Evolutionary conservation across 2,329 filamentous ascomycete genomes (phyloP), one percentile per base, ranked within the genome.

Genomic region (Pseudogymnoascus sp.): DNA sequence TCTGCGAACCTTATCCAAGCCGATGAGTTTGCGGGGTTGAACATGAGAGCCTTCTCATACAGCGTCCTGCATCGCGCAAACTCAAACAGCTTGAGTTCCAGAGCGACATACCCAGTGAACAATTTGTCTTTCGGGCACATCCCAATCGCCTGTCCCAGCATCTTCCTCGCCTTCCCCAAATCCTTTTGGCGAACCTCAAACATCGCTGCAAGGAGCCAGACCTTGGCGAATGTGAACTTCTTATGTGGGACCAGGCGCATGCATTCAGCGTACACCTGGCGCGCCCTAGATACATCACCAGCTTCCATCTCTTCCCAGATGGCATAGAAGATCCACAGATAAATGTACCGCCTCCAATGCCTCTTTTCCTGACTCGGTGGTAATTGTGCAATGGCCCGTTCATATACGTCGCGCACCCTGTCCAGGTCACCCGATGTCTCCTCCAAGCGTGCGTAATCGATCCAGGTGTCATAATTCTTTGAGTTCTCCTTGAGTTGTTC

Each of bases 1-100:
- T 97, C 92, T 1, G 95, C 92, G 76, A 96, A 99, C 71, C 92
- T 90, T 76, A 98, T 96, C 95, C 95, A 99, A 0, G 93, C 92
- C 76, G 93, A 89, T 72, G 88, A 90, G 76, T 97, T 98, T 65
- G 90, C 84, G 1, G 92, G 82, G 75, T 97, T 96, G 85, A 89
- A 97, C 74, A 95, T 87, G 65, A 98, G 87, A 76, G 96, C 92
- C 76, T 98, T 98, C 77, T 93, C 88, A 78, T 96, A 97, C 23
- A 99, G 82, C 28, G 86, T 96, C 63, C 95, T 88, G 77, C 93
- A 98, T 65, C 95, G 86, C 66, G 88, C 84, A 74, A 99, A 99
- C 74, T 99, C 95, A 73, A 96, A 97, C 8, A 99, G 82, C 75
- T 93, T 95, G 69, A 92, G 86, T 77, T 99, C 95, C 39, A 98